A percentile compares a stretch with the other conserved stretches of the same genome.
Conservation (phyloP, 176 grass and related monocot species). For the Oryza punctata region DNA sequence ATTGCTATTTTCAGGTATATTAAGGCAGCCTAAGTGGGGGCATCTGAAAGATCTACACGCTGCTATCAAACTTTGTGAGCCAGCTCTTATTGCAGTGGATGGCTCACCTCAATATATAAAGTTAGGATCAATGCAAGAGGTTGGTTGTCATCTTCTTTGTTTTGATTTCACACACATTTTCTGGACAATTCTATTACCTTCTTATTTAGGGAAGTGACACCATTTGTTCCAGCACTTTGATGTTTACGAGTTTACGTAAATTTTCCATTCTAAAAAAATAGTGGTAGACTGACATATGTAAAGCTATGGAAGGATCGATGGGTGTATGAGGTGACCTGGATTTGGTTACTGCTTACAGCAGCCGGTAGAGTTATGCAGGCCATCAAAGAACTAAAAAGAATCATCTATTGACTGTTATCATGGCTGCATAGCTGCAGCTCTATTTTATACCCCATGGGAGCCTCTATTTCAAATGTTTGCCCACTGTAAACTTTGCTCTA, state of each 20-base stretch:
- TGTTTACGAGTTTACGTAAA: background rate
- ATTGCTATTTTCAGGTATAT: conserved; percentile 64
- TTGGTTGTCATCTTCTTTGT: conserved; percentile 39
- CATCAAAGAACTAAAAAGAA: background rate
- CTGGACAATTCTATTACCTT: conserved; percentile 8
- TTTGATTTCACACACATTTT: conserved; percentile 27
- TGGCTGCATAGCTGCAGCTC: background rate
- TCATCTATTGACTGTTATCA: background rate
- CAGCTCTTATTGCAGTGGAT: conserved; percentile 84
- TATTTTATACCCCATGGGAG: background rate
- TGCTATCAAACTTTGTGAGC: conserved; percentile 91
- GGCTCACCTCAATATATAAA: conserved; percentile 84
- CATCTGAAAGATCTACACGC: conserved; percentile 89
- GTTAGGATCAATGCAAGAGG: conserved; percentile 92
- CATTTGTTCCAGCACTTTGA: background rate
- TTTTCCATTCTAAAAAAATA: background rate
- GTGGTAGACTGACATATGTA: background rate
- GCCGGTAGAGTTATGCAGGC: background rate
- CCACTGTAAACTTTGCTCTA: background rate
- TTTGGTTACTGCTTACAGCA: background rate
- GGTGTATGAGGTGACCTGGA: background rate
- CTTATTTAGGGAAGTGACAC: background rate
- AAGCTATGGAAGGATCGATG: background rate
- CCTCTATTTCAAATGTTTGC: background rate
- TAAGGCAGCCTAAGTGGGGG: conserved; percentile 93